Conservation (phyloP, 2,329 filamentous ascomycete genomes). For the Pseudomassariella vexata region DNA sequence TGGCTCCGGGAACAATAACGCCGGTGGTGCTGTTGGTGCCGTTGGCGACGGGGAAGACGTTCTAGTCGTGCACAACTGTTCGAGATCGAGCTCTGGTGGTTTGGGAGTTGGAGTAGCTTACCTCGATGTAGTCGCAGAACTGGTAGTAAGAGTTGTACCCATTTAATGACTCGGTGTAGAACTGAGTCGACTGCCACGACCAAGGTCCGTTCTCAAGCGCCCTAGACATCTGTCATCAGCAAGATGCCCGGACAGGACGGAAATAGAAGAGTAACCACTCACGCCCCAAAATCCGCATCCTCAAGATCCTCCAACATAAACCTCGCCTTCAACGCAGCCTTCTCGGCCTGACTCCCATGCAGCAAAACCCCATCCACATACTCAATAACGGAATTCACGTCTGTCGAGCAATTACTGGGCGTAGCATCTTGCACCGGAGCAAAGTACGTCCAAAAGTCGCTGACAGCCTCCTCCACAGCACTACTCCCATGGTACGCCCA, state of each 20-base stretch:
- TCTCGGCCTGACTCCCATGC: slow-evolving; percentile 30
- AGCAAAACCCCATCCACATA: slow-evolving; percentile 42
- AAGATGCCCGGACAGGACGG: too few relatives aligned
- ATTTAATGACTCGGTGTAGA: slow-evolving; percentile 36
- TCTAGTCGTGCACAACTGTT: too few relatives aligned
- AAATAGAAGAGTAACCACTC: too few relatives aligned
- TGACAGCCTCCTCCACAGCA: slow-evolving; percentile 46
- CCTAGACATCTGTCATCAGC: too few relatives aligned
- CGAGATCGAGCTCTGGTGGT: too few relatives aligned
- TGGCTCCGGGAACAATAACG: slow-evolving; percentile 34
- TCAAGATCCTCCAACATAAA: slow-evolving; percentile 41
- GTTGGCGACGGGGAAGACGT: slow-evolving; percentile 26
- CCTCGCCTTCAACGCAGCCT: slow-evolving; percentile 39
- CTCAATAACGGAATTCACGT: slow-evolving; percentile 44
- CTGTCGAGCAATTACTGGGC: slow-evolving; percentile 49
- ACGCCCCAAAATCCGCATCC: slow-evolving; percentile 40
- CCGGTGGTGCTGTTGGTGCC: slow-evolving; percentile 35
- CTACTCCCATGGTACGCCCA: slow-evolving; percentile 54
- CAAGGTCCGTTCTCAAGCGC: slow-evolving; percentile 51
- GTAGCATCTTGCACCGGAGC: slow-evolving; percentile 46
- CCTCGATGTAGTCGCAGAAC: slow-evolving; percentile 46
- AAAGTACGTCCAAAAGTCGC: slow-evolving; percentile 52
- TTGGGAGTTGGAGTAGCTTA: too few relatives aligned
- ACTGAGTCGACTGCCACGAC: slow-evolving; percentile 50
- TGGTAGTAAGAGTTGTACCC: slow-evolving; percentile 39